phyloP scores from a whole-genome alignment of 345 rosid species.

The Passiflora organensis region DNA sequence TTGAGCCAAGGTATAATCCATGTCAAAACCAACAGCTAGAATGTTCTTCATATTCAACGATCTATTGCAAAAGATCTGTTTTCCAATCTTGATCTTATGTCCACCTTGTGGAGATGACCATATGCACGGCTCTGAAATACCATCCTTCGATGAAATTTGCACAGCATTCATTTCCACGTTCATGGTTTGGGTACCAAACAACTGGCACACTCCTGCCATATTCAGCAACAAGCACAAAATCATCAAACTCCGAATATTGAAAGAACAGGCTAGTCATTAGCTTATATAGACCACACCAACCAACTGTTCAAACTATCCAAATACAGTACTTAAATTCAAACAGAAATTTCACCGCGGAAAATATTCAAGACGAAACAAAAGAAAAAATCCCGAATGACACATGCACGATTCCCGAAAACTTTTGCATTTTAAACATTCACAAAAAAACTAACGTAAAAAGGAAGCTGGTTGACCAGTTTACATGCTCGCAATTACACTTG shows the following conservation, averaged over 20 bases:
- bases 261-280: background rate
- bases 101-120: slow-evolving; percentile 76
- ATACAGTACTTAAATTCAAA: too few relatives aligned
- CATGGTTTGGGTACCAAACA: slow-evolving; percentile 42
- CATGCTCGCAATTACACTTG: too few relatives aligned
- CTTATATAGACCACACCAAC: too few relatives aligned
- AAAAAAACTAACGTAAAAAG: too few relatives aligned
- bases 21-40: slow-evolving; percentile 90
- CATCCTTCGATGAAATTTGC: slow-evolving; percentile 21
- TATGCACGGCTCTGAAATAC: slow-evolving; percentile 37
- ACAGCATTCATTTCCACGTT: slow-evolving; percentile 32
- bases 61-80: slow-evolving; percentile 91
- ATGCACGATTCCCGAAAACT: too few relatives aligned
- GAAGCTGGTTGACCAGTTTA: too few relatives aligned
- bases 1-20: slow-evolving; percentile 98
- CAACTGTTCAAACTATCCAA: too few relatives aligned
- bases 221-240: background rate
- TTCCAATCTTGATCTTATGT: slow-evolving; percentile 47
- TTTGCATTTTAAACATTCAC: too few relatives aligned
- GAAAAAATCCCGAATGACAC: too few relatives aligned
- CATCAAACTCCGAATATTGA: background rate
- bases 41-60: slow-evolving; percentile 91
- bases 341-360: too few relatives aligned
- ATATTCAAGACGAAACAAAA: too few relatives aligned
- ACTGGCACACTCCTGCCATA: slow-evolving; percentile 43